Base-by-base conservation (phyloP, 2,329 filamentous ascomycete species). In the Trichoderma sp. region DNA sequence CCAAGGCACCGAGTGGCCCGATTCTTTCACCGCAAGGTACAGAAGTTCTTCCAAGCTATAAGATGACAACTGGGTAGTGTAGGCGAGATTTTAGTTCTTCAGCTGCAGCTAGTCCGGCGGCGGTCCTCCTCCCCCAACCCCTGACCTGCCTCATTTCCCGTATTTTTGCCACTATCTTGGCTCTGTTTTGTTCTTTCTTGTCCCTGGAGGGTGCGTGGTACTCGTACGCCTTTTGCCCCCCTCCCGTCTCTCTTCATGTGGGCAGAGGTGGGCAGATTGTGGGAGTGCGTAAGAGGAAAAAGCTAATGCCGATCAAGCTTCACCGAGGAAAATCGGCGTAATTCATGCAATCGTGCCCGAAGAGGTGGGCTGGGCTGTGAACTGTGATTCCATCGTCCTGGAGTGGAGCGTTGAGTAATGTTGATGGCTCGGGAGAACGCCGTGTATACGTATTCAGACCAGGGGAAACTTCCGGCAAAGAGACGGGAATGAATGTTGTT, bases 101-200 rank as follows among this genome's bases (percentile, higher is more conserved):
- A 30, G 61, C 8, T 62, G 70, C 11, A 51, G 58, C 68, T 75
- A 73, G 53, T 78, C 34, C 14, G 34, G 34, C 34, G 34, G 34
- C 4, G 14, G 32, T 21, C 7, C n/a, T 21, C 43, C n/a, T 47
- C 18, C 43, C n/a, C 18, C 18, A 11, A 47, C 43, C 43, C 43
- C 43, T 51, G 43, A 21, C 43, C n/a, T 51, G 43, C 32, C n/a
- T 32, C 34, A 53, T 66, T 34, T 56, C 77, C 76, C 77, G 75
- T 63, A 78, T 9, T 8, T 36, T 34, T 34, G 43, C 26, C 51
- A 39, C 43, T 36, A 36, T 66, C 43, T 3, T 56, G 43, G 43
- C 43, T 47, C 1, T 2, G 4, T 21, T 9, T 43, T 43, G 15
- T 2, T 3, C 18, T 51, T 1, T 39, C 36, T 18, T 39, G 6